A percentile compares a stretch with the other conserved stretches of the same genome.
These are phyloP conservation scores for Termitomyces sp. DNA, from an alignment of 768 basidiomycete genomes.

Conservation along the genomic window DNA sequence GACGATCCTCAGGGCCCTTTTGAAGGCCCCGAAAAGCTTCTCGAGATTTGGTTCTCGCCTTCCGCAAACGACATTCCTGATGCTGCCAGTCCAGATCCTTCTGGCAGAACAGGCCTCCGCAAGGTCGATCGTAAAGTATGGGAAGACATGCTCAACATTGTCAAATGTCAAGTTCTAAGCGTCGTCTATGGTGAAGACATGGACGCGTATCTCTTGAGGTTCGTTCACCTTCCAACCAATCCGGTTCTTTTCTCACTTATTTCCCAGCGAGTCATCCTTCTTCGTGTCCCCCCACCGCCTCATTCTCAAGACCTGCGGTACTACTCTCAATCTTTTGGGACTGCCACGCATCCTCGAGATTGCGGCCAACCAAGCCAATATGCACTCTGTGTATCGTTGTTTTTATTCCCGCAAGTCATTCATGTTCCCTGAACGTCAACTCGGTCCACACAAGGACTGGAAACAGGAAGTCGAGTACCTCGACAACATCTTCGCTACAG, in stretches of 20 bases:
- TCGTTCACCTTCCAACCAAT: constrained; percentile 18
- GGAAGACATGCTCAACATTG: constrained; percentile 97
- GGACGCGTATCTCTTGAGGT: constrained; percentile 97
- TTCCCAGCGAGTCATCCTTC: constrained; percentile 89
- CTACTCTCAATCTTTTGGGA: constrained; percentile 94
- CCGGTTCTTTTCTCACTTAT: constrained; percentile 8
- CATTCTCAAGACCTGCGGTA: constrained; percentile 98
- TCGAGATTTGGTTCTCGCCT: constrained; percentile 97
- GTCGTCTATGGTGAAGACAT: constrained; percentile 83
- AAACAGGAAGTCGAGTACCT: constrained; percentile 87
- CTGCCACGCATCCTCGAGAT: constrained; percentile 94
- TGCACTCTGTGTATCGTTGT: constrained; percentile 76
- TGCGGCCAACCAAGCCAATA: constrained; percentile 61
- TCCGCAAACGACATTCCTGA: constrained; percentile 55
- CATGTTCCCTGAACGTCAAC: constrained; percentile 98
- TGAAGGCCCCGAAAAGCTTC: constrained; percentile 91
- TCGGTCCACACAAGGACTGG: constrained; percentile 92
- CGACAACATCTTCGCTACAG: constrained; percentile 82
- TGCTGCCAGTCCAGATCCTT: constrained; percentile 23
- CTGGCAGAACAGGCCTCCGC: constrained; percentile 65
- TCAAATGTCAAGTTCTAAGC: constrained; percentile 94
- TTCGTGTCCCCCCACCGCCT: constrained; percentile 93
- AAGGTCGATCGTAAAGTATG: constrained; percentile 70
- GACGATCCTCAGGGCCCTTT: constrained; percentile 53
- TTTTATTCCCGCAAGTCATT: constrained; percentile 99